Evolutionary conservation across 2,329 filamentous ascomycete genomes (phyloP), one percentile per base, ranked within the genome.

Genomic region (Cordyceps fumosorosea): DNA sequence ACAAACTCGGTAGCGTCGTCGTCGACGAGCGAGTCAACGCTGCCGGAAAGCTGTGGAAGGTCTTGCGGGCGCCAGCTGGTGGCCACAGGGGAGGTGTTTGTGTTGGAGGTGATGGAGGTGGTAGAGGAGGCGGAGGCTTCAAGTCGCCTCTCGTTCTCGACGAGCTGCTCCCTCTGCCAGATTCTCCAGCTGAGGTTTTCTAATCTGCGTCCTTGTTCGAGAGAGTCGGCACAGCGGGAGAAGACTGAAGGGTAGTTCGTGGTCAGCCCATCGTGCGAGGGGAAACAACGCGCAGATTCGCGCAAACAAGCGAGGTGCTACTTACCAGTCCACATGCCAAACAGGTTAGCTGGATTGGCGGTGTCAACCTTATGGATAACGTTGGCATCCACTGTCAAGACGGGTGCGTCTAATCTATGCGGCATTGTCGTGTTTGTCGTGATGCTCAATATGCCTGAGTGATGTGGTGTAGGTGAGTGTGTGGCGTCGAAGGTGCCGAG

Each of bases 251-350:
- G 53, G 29, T n/a, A 10, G 45, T 48, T 48, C 4, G 40, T 64
- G 62, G 72, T 79, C 68, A 78, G 75, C 67, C 29, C 18, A 65
- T 63, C 58, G 26, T 29, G 34, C 34, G 7, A n/a, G 24, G 53
- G 5, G 26, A 29, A 29, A 54, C 20, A 37, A 10, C 22, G 53
- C 14, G 11, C 20, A 5, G 11, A 16, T 18, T 29, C 16, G 53
- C 26, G 52, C 52, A 56, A 56, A 62, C 52, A 44, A 52, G 48
- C 16, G 5, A 7, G 32, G 42, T 14, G 51, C 10, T 26, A 82
- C 90, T 84, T 78, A 96, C 92, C 91, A 75, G 91, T 93, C 92
- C 93, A 96, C 85, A 98, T 96, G 80, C 90, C 93, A 78, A 95
- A 96, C 57, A 98, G 85, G 73, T 93, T 96, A 77, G 96, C 91